phyloP scores from a whole-genome alignment of 192 early-diverging fungal species.

The Pilobolus umbonatus region DNA sequence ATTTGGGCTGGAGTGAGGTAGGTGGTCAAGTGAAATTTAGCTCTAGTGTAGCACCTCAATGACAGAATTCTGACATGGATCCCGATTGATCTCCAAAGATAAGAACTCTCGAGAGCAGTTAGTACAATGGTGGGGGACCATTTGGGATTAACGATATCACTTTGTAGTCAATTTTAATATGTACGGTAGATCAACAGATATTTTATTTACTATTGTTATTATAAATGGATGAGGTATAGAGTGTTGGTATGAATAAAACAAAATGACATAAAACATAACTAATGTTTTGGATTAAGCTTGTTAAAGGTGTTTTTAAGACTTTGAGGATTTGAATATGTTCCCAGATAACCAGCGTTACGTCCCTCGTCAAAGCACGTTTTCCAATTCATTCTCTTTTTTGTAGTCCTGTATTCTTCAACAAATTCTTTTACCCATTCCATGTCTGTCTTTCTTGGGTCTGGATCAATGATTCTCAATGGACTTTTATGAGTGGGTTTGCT shows the following conservation, averaged over 20 bases:
- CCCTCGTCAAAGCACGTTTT: constrained; percentile 5
- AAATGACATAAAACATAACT: constrained; percentile 8
- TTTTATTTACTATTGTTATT: constrained; percentile 2
- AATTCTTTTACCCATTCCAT: constrained; percentile 10
- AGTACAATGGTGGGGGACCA: too few relatives aligned
- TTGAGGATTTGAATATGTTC: constrained; percentile 11
- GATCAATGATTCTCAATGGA: constrained; percentile 2
- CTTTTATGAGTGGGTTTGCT: not conserved
- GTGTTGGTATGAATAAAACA: not conserved
- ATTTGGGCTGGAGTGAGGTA: too few relatives aligned
- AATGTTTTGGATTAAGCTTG: constrained; percentile 1
- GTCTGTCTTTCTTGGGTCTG: constrained; percentile 6
- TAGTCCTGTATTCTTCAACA: constrained; percentile 7
- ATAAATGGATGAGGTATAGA: not conserved
- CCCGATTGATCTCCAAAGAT: too few relatives aligned
- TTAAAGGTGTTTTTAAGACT: constrained; percentile 15
- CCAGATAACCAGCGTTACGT: constrained; percentile 6
- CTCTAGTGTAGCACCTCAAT: too few relatives aligned
- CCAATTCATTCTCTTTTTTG: constrained; percentile 15
- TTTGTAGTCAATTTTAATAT: constrained; percentile 5
- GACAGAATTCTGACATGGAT: too few relatives aligned
- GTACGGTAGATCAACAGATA: not conserved
- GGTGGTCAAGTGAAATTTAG: too few relatives aligned
- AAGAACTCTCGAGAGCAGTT: too few relatives aligned
- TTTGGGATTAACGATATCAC: not conserved